Evolutionary conservation across 1,284 basidiomycete genomes (phyloP), one percentile per base, ranked within the genome.

Genomic region (Ganoderma lucidum): DNA sequence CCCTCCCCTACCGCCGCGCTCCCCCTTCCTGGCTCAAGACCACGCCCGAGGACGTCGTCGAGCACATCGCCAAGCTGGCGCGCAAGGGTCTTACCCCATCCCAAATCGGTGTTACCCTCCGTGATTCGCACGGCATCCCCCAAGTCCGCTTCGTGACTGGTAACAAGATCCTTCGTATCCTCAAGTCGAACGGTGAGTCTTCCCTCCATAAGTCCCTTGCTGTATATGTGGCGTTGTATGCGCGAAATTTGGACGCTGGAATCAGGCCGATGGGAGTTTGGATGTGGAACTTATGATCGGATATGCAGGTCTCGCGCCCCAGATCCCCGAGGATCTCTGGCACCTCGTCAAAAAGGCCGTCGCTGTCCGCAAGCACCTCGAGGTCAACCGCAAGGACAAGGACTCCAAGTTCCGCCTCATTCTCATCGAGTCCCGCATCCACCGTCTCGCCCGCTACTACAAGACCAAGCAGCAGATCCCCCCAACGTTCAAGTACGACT

Each of bases 261-360:
- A 63, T 62, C 58, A n/a, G 48, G 44, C 30, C n/a, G 51, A 42
- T 39, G 35, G 62, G 60, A 64, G 55, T 53, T n/a, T 17, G 62
- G 44, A 30, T 30, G 32, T 15, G 55, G 63, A 45, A 67, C 58
- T 51, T 59, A 64, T 61, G 58, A 69, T 63, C 59, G 64, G 64
- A 60, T 45, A 44, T 61, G 48, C 64, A 97, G 96, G 96, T 86
- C 94, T 99, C 85, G 97, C 93, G 82, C 97, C 97, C 80, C 90
- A 93, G 85, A 96, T 99, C 87, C 97, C 97, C 78, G 97, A 99
- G 91, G 97, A 99, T 90, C 93, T 99, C 72, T 98, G 96, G 94
- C 93, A 96, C 91, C 93, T 98, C 83, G 94, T 99, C 90, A 99
- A 99, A 93, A 99, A 99, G 92, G 97, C 97, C 82, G 97, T 99